Evolutionary conservation across 2,329 filamentous ascomycete species (phyloP), one percentile per base, ranked within the genome.

Genomic region (Atkinsonella hypoxylon): DNA sequence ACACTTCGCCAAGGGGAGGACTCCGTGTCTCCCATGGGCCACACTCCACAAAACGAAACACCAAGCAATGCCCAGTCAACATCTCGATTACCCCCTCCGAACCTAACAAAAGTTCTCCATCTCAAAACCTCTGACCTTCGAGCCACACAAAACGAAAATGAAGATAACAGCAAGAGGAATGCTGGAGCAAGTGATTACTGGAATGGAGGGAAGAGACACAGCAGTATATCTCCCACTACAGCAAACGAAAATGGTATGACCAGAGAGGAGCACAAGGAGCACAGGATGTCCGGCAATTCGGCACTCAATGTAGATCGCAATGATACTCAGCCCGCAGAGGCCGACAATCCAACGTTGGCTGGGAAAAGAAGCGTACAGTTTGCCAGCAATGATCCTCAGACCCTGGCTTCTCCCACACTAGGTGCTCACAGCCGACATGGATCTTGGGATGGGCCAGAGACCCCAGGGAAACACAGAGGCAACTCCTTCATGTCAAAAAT

Each of bases 401-500:
- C 66, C 56, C 80, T 78, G 34, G 67, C 73, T 5, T 67, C 74
- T 8, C 57, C 66, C 18, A 38, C 39, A n/a, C n/a, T 22, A n/a
- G 43, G 42, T 13, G 64, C 71, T 18, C 79, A 82, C 56, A 78
- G 76, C 32, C 75, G 82, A 52, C 76, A 83, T 42, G 76, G 79
- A 34, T 88, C 85, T 4, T 78, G 78, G 70, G 81, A 85, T 44
- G 82, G 85, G 48, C 74, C 68, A n/a, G 85, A 87, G 38, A 69
- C 70, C 9, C 65, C 72, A 13, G 71, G 69, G 51, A 83, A 82
- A 65, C 77, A 78, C 20, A 74, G 76, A 53, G 72, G 77, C 50
- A 77, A 78, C 20, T 83, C 84, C 22, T 76, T 94, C 56, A 88
- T 95, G 67, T 83, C 83, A 17, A 89, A 85, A 64, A 67, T 95